Conservation (phyloP, 495 filamentous ascomycete species). For the Xylaria sp. region DNA sequence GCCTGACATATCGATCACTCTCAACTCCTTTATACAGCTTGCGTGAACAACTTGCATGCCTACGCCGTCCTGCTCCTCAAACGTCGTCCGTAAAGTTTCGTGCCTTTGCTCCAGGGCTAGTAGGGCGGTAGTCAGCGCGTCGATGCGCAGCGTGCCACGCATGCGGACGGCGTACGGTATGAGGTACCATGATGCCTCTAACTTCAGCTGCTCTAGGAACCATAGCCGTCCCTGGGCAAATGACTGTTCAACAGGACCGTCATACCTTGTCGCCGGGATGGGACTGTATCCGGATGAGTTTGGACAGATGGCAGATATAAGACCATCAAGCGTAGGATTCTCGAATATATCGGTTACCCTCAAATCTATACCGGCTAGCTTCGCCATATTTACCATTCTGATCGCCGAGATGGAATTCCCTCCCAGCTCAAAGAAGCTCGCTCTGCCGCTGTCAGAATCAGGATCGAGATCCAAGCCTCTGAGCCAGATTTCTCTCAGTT, state of each 20-base stretch:
- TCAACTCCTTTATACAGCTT: conserved; percentile 5
- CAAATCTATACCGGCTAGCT: conserved; percentile 14
- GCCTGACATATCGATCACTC: conserved; percentile 13
- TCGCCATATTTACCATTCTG: conserved; percentile 23
- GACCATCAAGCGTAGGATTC: conserved; percentile 15
- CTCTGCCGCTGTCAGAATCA: neutral
- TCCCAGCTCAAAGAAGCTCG: conserved; percentile 27
- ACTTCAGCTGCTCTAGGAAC: conserved; percentile 27
- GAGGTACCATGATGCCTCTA: conserved; percentile 24
- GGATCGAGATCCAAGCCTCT: neutral
- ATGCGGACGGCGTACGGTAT: conserved; percentile 27
- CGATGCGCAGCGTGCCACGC: conserved; percentile 22
- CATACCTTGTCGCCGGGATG: conserved; percentile 17
- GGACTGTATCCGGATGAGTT: neutral
- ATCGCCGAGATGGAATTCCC: conserved; percentile 26
- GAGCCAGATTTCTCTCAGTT: conserved; percentile 10
- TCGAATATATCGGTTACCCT: conserved; percentile 21
- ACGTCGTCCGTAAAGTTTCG: conserved; percentile 31
- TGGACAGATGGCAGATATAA: conserved; percentile 1
- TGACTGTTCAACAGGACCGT: conserved; percentile 26
- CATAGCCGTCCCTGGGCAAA: conserved; percentile 29
- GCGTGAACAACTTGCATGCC: conserved; percentile 24
- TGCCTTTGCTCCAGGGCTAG: conserved; percentile 26
- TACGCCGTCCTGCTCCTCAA: conserved; percentile 23
- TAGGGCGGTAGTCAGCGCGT: conserved; percentile 18